Evolutionary conservation across 495 filamentous ascomycete species (phyloP), one percentile per base, ranked within the genome.

Genomic region (Daldinia loculata): DNA sequence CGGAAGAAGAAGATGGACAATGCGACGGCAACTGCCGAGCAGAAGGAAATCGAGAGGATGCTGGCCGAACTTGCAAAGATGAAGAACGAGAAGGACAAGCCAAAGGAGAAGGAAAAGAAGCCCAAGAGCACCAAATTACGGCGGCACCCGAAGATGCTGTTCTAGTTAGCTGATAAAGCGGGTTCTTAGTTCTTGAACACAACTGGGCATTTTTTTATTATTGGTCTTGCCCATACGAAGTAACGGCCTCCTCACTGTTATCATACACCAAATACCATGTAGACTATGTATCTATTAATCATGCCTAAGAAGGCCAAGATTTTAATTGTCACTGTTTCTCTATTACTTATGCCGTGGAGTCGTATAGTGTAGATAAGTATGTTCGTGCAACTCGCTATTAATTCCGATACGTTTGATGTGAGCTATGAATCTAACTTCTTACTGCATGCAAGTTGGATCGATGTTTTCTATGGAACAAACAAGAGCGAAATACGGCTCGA

Each of bases 21-120:
- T 36, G 73, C 70, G 17, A 66, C 61, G 12, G 58, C 64, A 6
- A 45, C 59, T 0, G 62, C 67, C 0, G 75, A 77, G 50, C 61
- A 71, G 26, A 74, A 64, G 39, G 75, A 77, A 50, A 75, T 77
- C 0, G 51, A 74, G 1, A 69, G 41, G 41, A 77, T 77, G 75
- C 22, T 75, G 56, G 75, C 70, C 2, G 87, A 74, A 63, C 55
- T 77, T 11, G 61, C 52, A 0, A 66, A 66, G 34, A 67, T 71
- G 58, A 69, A 61, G 62, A 36, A 67, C n/a, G 63, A 74, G 53
- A 53, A 67, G 43, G 32, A 27, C 12, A 32, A 56, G n/a, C 63
- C 60, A 48, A 73, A 34, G 32, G 9, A 34, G 9, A 34, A 75
- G 62, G 67, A 66, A 7, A 41, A 45, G 22, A 41, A 45, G 11